Conservation (phyloP, 1,139 yeast genomes). For the Yamadazyma atmosphaerica region DNA sequence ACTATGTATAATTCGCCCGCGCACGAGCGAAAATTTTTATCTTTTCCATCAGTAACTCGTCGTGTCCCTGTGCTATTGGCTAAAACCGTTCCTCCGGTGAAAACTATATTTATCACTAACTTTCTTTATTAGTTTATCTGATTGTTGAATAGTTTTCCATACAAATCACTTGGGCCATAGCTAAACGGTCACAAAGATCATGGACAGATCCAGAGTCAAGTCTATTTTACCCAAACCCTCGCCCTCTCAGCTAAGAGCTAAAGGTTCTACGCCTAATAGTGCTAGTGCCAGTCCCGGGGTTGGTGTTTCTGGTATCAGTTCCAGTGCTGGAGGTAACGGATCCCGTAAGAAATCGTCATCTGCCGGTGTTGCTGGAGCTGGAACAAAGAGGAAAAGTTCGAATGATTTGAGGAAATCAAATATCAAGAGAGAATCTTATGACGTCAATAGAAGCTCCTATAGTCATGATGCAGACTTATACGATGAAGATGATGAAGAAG, state of each 20-base stretch:
- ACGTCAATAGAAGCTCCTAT: neutral
- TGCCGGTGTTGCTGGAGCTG: neutral
- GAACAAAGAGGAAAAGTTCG: neutral
- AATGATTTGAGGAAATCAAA: conserved; percentile 13
- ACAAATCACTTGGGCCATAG: neutral
- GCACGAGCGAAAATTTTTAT: conserved; percentile 22
- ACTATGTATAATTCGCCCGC: too few species aligned
- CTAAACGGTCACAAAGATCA: conserved; percentile 7
- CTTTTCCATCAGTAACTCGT: conserved; percentile 34
- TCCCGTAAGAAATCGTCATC: neutral
- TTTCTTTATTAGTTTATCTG: neutral
- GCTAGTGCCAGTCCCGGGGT: neutral
- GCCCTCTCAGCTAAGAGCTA: conserved; percentile 9
- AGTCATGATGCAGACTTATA: neutral
- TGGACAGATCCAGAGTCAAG: conserved; percentile 43
- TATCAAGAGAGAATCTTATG: conserved; percentile 6
- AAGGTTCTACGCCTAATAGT: neutral
- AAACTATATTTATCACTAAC: conserved; percentile 4
- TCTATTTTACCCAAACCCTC: conserved; percentile 25
- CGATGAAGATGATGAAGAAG: conserved; percentile 1
- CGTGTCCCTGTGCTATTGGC: conserved; percentile 5
- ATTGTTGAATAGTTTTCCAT: neutral
- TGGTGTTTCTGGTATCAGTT: neutral
- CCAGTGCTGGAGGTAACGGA: neutral
- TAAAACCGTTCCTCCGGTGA: neutral